Evolutionary conservation across 176 grass and related monocot genomes (phyloP).

Genomic region (Bolboschoenus planiculmis): DNA sequence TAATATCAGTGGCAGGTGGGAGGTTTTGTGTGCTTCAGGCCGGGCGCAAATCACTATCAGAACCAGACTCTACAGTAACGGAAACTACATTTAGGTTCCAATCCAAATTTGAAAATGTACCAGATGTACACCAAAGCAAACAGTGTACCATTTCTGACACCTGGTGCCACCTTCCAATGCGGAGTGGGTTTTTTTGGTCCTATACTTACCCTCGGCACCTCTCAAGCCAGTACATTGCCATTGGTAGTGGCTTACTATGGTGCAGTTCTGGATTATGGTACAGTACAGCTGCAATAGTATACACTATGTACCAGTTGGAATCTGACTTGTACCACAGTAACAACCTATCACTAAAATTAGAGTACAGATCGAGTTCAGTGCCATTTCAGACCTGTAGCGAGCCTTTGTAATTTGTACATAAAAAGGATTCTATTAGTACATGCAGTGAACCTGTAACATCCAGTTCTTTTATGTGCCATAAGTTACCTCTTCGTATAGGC

Average conservation of each 20-base stretch:
- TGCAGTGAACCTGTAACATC: not conserved
- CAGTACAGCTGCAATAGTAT: not conserved
- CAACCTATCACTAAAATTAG: not conserved
- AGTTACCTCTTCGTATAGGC: not conserved
- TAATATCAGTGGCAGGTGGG: not conserved
- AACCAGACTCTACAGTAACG: not conserved
- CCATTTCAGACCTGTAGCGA: not conserved
- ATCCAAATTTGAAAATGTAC: not conserved
- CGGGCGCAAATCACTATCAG: not conserved
- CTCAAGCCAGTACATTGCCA: not conserved
- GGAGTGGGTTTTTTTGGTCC: not conserved
- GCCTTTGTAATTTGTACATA: not conserved
- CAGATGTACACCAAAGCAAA: not conserved
- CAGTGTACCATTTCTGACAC: not conserved
- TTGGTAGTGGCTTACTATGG: not conserved
- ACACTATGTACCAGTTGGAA: not conserved
- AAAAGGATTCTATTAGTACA: not conserved
- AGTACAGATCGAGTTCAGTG: not conserved
- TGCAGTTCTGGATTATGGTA: not conserved
- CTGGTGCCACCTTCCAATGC: not conserved
- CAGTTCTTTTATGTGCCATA: not conserved
- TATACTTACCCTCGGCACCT: not conserved
- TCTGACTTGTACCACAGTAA: not conserved
- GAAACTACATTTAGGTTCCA: not conserved
- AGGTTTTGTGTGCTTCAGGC: not conserved